Evolutionary conservation across 106 monocot species (phyloP), one percentile per base, ranked within the genome.

Genomic region (Agapanthus africanus): DNA sequence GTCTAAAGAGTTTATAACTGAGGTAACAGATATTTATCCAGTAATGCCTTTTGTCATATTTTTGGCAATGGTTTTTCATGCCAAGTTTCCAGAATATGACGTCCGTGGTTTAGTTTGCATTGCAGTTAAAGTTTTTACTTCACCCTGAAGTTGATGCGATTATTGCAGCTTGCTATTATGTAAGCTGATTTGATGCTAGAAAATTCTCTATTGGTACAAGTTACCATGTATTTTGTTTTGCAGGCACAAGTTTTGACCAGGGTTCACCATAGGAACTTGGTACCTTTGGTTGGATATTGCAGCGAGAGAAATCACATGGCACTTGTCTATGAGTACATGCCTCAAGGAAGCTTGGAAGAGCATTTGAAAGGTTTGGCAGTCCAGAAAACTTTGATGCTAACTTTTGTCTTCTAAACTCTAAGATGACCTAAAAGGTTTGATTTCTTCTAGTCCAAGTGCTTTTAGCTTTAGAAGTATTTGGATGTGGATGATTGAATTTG

Each of bases 281-380:
- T 85, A 0, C 33, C 76, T 27, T 64, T 84, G 40, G 34, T 79
- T 54, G 79, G 79, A 7, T 84, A 84, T 40, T 79, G 76, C 37
- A 34, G 21, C 31, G 74, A 79, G n/a, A 25, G 21, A 0, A 39
- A 66, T 28, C 41, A 37, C 47, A 44, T 75, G 11, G 74, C 61
- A 27, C 74, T 83, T 14, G 74, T 79, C 4, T 83, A 83, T 52
- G 73, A 83, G 50, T 83, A 67, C 71, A 72, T 84, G 79, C 35
- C 72, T 62, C 19, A 44, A 57, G 83, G 83, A 61, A 79, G 67
- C 28, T 76, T 84, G 54, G 41, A 47, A 31, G 79, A 79, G 23
- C 79, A 76, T 62, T 59, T 84, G 13, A 56, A 39, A 79, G 83
- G 79, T 77, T 62, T 62, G 11, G 34, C 61, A 56, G n/a, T n/a